phyloP scores from a whole-genome alignment of 1,284 basidiomycete species.

The Rhodofomes roseus region DNA sequence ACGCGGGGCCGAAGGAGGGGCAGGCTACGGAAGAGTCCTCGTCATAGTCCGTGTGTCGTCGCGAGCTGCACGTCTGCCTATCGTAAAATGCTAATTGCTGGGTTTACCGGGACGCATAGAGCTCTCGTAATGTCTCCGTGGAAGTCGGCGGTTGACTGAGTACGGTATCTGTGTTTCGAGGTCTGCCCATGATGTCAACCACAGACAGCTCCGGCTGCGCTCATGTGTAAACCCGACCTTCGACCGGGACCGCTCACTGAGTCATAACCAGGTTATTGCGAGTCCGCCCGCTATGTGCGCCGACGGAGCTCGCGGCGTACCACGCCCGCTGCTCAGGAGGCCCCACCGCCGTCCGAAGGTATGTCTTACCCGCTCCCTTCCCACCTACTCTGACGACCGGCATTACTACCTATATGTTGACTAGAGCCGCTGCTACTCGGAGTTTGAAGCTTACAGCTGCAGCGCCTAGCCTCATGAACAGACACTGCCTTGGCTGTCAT shows the following conservation, averaged over 20 bases:
- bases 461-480: background rate
- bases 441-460: background rate
- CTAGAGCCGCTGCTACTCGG: background rate
- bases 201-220: background rate
- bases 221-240: background rate
- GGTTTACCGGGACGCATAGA: background rate
- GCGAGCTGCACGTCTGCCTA: background rate
- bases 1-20: conserved; percentile 10
- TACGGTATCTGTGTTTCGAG: background rate
- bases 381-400: background rate
- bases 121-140: background rate
- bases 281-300: too few species aligned
- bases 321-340: background rate
- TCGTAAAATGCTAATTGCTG: background rate
- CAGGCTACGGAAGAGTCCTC: background rate
- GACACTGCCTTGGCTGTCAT: conserved; percentile 1
- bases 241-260: background rate
- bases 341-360: background rate
- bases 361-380: background rate
- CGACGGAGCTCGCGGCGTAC: too few species aligned
- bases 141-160: background rate
- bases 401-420: background rate
- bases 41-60: conserved; percentile 5
- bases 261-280: background rate
- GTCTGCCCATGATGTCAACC: background rate